phyloP scores from a whole-genome alignment of 2,329 filamentous ascomycete genomes.

The Nemania abortiva region DNA sequence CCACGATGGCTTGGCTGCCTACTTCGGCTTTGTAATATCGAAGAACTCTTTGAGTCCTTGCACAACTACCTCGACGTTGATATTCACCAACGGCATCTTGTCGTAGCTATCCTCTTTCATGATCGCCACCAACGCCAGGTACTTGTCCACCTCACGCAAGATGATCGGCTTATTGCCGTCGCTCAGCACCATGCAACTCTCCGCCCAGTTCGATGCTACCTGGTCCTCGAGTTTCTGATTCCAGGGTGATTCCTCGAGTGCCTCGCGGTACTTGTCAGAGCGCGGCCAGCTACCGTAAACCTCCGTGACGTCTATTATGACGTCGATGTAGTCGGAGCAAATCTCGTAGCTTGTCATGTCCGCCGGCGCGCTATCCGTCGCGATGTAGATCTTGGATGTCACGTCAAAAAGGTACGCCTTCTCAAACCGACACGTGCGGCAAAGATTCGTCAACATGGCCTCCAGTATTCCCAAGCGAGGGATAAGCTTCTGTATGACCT shows the following conservation, averaged over 20 bases:
- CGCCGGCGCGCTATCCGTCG: conserved; percentile 91
- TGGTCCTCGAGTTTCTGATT: conserved; percentile 73
- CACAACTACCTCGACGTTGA: conserved; percentile 87
- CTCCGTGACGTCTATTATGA: conserved; percentile 96
- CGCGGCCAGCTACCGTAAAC: conserved; percentile 85
- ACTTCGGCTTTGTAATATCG: conserved; percentile 72
- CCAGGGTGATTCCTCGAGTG: conserved; percentile 71
- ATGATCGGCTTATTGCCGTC: conserved; percentile 74
- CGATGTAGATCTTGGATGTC: conserved; percentile 98
- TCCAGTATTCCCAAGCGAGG: conserved; percentile 93
- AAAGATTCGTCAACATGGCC: conserved; percentile 92
- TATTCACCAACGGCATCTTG: conserved; percentile 85
- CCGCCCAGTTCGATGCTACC: conserved; percentile 73
- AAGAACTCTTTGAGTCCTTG: conserved; percentile 85
- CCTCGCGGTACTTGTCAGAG: conserved; percentile 65
- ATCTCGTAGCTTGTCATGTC: conserved; percentile 98
- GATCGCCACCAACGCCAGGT: conserved; percentile 84
- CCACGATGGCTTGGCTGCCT: conserved; percentile 10
- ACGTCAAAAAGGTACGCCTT: conserved; percentile 99
- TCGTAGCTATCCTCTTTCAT: conserved; percentile 89
- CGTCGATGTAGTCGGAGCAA: conserved; percentile 98
- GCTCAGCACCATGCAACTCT: conserved; percentile 76
- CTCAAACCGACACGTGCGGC: conserved; percentile 93
- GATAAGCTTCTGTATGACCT: conserved; percentile 97
- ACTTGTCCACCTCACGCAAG: conserved; percentile 77